A percentile compares a stretch with the other conserved stretches of the same genome.
Conservation (phyloP, 768 basidiomycete species). For the Rhodotorula diobovata region DNA sequence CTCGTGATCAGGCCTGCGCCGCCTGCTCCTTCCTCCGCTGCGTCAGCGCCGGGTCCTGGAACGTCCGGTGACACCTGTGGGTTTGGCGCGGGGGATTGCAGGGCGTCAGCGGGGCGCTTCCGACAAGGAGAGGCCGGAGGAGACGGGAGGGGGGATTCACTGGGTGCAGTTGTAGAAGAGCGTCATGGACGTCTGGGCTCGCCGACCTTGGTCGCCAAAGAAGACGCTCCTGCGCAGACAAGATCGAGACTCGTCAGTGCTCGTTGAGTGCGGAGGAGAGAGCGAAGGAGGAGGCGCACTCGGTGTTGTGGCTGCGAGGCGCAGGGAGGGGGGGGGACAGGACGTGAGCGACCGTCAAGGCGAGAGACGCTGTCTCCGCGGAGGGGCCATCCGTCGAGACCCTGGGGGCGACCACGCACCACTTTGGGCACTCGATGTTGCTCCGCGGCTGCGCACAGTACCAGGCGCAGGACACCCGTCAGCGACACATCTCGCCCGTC, state of each 20-base stretch:
- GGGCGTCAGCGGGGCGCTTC: background rate
- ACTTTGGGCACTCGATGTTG: slow-evolving; percentile 29
- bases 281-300: slow-evolving; percentile 39
- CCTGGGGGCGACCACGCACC: background rate
- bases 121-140: background rate
- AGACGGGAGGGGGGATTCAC: slow-evolving; percentile 14
- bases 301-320: slow-evolving; percentile 19
- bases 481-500: background rate
- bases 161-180: slow-evolving; percentile 73
- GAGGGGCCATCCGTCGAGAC: no score
- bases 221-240: slow-evolving; percentile 67
- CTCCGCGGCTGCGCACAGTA: slow-evolving; percentile 21
- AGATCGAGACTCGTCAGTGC: background rate
- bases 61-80: slow-evolving; percentile 35
- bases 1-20: background rate
- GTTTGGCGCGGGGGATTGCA: background rate
- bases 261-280: background rate
- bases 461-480: background rate
- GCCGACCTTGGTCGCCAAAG: slow-evolving; percentile 95
- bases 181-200: slow-evolving; percentile 91
- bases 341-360: background rate
- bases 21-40: background rate
- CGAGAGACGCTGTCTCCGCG: no score
- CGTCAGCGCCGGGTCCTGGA: slow-evolving; percentile 26
- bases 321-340: slow-evolving; percentile 16